phyloP scores from a whole-genome alignment of 2,329 filamentous ascomycete species.

The Fusarium staphyleae region DNA sequence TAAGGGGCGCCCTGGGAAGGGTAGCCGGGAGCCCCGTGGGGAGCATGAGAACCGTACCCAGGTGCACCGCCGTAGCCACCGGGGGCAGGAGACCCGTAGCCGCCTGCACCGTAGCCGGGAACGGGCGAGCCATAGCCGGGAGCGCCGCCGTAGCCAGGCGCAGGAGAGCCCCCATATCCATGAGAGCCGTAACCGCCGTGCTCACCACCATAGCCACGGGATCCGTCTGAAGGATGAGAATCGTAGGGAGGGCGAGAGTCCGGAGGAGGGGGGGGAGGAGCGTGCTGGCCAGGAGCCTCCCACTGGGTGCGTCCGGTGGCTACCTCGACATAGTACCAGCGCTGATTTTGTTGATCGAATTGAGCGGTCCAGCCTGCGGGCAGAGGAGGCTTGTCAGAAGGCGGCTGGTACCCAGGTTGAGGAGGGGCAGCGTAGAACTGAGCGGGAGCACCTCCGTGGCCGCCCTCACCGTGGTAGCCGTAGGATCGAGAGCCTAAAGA shows the following conservation, averaged over 20 bases:
- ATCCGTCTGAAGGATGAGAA: constrained; percentile 34
- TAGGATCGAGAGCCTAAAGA: constrained; percentile 35
- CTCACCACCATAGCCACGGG: constrained; percentile 35
- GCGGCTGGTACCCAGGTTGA: constrained; percentile 45
- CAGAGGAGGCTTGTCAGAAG: constrained; percentile 56
- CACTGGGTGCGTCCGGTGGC: constrained; percentile 68
- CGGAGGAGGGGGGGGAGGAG: constrained; percentile 35
- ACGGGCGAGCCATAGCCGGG: constrained; percentile 13
- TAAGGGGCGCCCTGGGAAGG: too few relatives aligned
- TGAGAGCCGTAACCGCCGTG: constrained; percentile 27
- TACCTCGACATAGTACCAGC: constrained; percentile 71
- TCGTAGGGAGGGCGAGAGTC: constrained; percentile 35
- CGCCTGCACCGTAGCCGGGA: constrained; percentile 28
- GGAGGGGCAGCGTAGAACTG: constrained; percentile 35
- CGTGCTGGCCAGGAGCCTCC: constrained; percentile 59
- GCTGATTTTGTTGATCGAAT: constrained; percentile 67
- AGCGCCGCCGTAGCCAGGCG: constrained; percentile 30
- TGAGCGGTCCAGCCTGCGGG: constrained; percentile 68
- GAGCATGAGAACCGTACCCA: constrained; percentile 1
- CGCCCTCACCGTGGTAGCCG: constrained; percentile 37
- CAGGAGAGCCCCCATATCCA: too few relatives aligned
- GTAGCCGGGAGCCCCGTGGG: constrained; percentile 9
- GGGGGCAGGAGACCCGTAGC: constrained; percentile 28
- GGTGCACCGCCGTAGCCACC: constrained; percentile 1
- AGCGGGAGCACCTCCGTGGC: constrained; percentile 43